phyloP scores from a whole-genome alignment of 2,329 filamentous ascomycete species.

The Trichoderma sp. region DNA sequence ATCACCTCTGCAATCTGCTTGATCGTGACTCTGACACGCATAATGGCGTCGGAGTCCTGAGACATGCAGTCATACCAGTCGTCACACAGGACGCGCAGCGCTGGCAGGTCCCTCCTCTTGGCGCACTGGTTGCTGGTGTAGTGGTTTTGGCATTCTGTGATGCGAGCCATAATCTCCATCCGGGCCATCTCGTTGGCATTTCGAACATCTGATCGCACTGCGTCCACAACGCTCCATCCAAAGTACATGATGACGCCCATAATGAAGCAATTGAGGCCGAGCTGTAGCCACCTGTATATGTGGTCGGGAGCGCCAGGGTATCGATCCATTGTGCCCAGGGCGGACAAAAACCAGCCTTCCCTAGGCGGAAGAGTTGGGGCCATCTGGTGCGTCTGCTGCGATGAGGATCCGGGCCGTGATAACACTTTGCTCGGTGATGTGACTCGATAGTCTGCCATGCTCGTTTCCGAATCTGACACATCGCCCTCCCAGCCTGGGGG shows the following conservation, averaged over 20 bases:
- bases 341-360: constrained; percentile 39
- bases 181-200: constrained; percentile 69
- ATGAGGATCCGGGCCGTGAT: not conserved
- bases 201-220: constrained; percentile 73
- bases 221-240: constrained; percentile 67
- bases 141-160: constrained; percentile 70
- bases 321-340: constrained; percentile 55
- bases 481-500: constrained; percentile 45
- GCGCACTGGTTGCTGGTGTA: constrained; percentile 77
- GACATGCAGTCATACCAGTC: constrained; percentile 89
- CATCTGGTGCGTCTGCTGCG: constrained; percentile 32
- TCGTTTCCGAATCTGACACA: constrained; percentile 52
- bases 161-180: constrained; percentile 70
- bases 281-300: constrained; percentile 59
- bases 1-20: constrained; percentile 90
- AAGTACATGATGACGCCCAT: constrained; percentile 61
- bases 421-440: not conserved
- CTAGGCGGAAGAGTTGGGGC: not conserved
- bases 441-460: constrained; percentile 23
- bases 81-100: constrained; percentile 70
- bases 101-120: constrained; percentile 61
- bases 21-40: constrained; percentile 77
- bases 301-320: constrained; percentile 62
- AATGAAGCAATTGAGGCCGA: constrained; percentile 65
- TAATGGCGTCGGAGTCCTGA: constrained; percentile 75